Conservation (phyloP, 805 yeast genomes). For the Debaryomyces prosopidis region DNA sequence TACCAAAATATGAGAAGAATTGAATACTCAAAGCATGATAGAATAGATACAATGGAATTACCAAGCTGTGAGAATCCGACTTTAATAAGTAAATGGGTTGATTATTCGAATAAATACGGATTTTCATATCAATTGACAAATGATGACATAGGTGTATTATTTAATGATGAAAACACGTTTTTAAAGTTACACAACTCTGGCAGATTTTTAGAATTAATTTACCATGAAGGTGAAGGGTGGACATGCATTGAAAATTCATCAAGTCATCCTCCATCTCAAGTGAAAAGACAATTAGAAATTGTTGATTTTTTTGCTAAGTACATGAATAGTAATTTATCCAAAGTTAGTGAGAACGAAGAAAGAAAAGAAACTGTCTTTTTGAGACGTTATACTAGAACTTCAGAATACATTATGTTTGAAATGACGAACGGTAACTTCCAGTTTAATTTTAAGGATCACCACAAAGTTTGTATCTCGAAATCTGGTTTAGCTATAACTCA, state of each 20-base stretch:
- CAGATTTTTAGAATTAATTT: conserved; percentile 62
- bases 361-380: conserved; percentile 71
- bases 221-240: conserved; percentile 47
- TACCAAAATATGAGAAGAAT: conserved; percentile 42
- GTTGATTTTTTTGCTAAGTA: conserved; percentile 87
- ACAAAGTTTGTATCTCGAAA: conserved; percentile 78
- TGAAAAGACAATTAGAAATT: conserved; percentile 75
- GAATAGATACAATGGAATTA: conserved; percentile 34
- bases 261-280: conserved; percentile 44
- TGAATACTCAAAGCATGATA: conserved; percentile 36
- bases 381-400: conserved; percentile 78
- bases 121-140: conserved; percentile 89
- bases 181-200: conserved; percentile 66
- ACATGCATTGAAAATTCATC: conserved; percentile 45
- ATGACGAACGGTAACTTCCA: conserved; percentile 90
- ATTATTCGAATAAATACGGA: conserved; percentile 93
- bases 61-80: conserved; percentile 58
- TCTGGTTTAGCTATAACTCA: conserved; percentile 77
- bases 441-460: conserved; percentile 94
- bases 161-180: conserved; percentile 82
- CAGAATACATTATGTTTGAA: conserved; percentile 86
- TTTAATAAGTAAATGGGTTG: conserved; percentile 94
- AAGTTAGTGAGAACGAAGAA: conserved; percentile 66
- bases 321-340: conserved; percentile 87
- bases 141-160: conserved; percentile 86